Percentiles rank a stretch among this genome's conserved stretches.
These are phyloP conservation scores for Brettanomyces bruxellensis DNA, from an alignment of 805 yeast species.

Conservation along the genomic window DNA sequence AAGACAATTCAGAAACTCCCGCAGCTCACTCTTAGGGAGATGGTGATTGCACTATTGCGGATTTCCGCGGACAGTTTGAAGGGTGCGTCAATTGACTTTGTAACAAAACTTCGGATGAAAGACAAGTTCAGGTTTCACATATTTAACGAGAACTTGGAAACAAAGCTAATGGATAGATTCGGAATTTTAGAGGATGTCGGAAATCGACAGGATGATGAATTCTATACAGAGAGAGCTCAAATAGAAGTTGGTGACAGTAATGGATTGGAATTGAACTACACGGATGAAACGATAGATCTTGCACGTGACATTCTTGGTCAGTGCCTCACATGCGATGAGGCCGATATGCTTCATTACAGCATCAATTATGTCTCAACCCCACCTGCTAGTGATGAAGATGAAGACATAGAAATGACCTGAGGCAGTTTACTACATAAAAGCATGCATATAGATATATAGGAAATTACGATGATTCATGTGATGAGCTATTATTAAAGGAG, in stretches of 20 bases:
- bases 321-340: conserved; percentile 67
- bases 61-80: conserved; percentile 25
- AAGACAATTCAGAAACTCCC: conserved; percentile 17
- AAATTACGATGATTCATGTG: background rate
- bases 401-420: background rate
- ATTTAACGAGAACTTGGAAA: conserved; percentile 17
- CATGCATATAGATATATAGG: no score
- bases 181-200: conserved; percentile 13
- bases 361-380: conserved; percentile 36
- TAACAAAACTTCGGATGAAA: conserved; percentile 13
- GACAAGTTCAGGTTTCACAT: conserved; percentile 12
- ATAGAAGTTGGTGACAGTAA: conserved; percentile 31
- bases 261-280: conserved; percentile 56
- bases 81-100: conserved; percentile 15
- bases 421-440: background rate
- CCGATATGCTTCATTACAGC: conserved; percentile 62
- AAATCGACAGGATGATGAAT: conserved; percentile 12
- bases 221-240: conserved; percentile 22
- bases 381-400: background rate
- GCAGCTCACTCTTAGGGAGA: conserved; percentile 19
- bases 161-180: conserved; percentile 28
- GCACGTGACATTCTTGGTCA: conserved; percentile 64
- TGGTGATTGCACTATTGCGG: conserved; percentile 22
- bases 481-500: background rate
- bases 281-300: conserved; percentile 53